Evolutionary conservation across 306 rosid genomes (phyloP).

Genomic region (Medicago truncatula): DNA sequence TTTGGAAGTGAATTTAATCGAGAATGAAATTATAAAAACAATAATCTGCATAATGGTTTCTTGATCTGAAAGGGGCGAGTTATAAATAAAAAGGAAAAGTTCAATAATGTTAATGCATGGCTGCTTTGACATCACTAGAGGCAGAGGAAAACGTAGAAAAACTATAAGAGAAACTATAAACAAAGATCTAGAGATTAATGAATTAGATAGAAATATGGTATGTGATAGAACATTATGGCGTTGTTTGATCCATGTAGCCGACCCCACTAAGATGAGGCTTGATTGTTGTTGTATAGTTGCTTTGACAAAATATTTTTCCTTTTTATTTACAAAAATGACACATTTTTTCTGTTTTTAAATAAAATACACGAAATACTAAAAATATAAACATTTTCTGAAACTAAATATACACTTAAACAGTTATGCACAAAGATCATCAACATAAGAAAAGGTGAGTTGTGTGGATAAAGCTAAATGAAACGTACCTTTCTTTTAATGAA

Average conservation of each 20-base stretch:
- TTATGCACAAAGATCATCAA: conserved; percentile 6
- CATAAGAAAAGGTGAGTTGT: not conserved
- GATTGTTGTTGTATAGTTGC: too few relatives aligned
- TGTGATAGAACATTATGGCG: too few relatives aligned
- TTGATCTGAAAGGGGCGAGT: not conserved
- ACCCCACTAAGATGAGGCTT: too few relatives aligned
- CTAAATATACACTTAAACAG: conserved; percentile 4
- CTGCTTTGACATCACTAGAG: not conserved
- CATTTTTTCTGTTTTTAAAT: not conserved
- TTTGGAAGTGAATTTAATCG: not conserved
- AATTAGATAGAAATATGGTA: too few relatives aligned
- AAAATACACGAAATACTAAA: not conserved
- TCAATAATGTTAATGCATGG: not conserved
- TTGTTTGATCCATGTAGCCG: too few relatives aligned
- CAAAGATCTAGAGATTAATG: too few relatives aligned
- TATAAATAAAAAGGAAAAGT: not conserved
- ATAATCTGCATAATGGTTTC: not conserved
- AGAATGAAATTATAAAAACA: conserved; percentile 4
- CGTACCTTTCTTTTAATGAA: conserved; percentile 90
- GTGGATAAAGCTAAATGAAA: conserved; percentile 18
- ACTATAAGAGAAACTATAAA: too few relatives aligned
- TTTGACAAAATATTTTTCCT: not conserved
- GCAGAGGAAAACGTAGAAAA: too few relatives aligned
- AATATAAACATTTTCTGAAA: not conserved
- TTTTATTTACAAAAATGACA: not conserved